Evolutionary conservation across 1,284 basidiomycete genomes (phyloP).

Genomic region (Tilletia walkeri): DNA sequence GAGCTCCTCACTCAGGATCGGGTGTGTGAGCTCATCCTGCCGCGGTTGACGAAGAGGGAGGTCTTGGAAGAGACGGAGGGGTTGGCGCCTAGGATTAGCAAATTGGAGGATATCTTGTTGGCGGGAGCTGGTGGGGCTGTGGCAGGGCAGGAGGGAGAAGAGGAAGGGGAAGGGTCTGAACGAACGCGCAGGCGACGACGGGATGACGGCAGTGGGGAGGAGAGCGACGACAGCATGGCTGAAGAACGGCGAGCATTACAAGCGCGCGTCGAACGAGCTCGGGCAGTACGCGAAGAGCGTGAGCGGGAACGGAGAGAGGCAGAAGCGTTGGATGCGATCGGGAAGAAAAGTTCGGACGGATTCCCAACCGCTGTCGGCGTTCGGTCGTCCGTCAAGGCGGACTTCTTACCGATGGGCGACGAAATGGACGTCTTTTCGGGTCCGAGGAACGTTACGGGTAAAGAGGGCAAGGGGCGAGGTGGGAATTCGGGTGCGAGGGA

Average conservation of each 20-base stretch:
- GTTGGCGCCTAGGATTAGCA: conserved; percentile 65
- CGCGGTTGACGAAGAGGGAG: conserved; percentile 78
- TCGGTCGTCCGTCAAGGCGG: neutral
- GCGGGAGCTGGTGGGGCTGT: neutral
- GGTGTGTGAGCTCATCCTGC: conserved; percentile 94
- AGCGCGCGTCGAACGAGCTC: conserved; percentile 7
- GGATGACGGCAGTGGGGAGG: conserved; percentile 1
- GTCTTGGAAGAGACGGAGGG: conserved; percentile 89
- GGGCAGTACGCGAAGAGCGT: neutral
- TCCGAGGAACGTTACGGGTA: neutral
- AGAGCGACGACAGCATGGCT: conserved; percentile 17
- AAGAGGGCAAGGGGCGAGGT: neutral
- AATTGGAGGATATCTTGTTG: conserved; percentile 64
- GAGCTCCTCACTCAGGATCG: conserved; percentile 80
- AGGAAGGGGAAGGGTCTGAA: no score
- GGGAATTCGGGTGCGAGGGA: no score
- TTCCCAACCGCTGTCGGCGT: no score
- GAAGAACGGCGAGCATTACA: neutral
- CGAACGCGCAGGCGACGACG: neutral
- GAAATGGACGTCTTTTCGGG: conserved; percentile 2
- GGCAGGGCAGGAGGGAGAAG: neutral
- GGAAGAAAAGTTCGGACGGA: neutral
- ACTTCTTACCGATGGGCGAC: conserved; percentile 7
- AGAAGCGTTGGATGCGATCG: neutral
- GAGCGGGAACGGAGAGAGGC: neutral